Percentiles rank a stretch among this genome's conserved stretches.
Conservation (phyloP, 2,329 filamentous ascomycete genomes). For the Colletotrichum sojae region DNA sequence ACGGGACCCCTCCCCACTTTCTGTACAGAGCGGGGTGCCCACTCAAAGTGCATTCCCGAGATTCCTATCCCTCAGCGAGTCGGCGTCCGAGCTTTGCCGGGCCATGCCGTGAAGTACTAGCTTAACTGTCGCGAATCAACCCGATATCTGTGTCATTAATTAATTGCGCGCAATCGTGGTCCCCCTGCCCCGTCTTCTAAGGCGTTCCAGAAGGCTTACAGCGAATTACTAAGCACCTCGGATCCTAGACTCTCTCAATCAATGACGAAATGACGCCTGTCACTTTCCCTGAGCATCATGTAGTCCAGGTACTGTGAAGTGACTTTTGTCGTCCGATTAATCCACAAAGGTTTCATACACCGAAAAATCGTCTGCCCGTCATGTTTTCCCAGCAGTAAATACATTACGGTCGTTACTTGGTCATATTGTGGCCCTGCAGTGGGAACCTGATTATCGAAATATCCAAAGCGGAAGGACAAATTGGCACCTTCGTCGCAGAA, state of each 20-base stretch:
- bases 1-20: constrained; percentile 29
- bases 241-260: not conserved
- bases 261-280: too few species aligned
- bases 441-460: too few species aligned
- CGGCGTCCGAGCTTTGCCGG: not conserved
- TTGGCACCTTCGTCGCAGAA: too few species aligned
- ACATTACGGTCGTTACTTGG: too few species aligned
- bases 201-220: constrained; percentile 3
- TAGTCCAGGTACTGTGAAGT: too few species aligned
- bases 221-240: constrained; percentile 20
- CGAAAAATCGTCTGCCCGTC: too few species aligned
- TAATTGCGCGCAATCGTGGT: not conserved
- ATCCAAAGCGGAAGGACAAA: too few species aligned
- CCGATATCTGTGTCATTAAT: not conserved
- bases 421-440: too few species aligned
- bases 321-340: too few species aligned
- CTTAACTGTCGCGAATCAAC: not conserved
- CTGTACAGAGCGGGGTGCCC: constrained; percentile 18
- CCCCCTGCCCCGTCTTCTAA: not conserved
- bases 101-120: not conserved
- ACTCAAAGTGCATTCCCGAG: not conserved
- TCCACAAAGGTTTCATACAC: too few species aligned
- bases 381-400: too few species aligned
- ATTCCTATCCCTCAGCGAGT: not conserved
- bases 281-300: too few species aligned